Base-by-base conservation (phyloP, 2,329 filamentous ascomycete species). In the Pseudogymnoascus sp. region DNA sequence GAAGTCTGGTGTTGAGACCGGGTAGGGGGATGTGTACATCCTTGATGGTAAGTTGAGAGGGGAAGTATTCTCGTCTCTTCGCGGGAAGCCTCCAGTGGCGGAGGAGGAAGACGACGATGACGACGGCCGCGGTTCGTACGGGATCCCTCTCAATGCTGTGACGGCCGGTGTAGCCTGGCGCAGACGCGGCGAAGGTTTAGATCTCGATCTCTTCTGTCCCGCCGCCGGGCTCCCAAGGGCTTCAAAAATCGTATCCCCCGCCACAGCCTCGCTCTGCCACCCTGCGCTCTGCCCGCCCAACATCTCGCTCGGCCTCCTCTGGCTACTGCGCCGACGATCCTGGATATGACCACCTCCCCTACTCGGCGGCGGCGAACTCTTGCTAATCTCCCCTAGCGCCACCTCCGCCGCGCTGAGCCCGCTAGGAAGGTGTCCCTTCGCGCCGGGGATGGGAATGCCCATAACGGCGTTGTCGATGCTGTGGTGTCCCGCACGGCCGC, bases 351-450 rank as follows among this genome's bases (percentile, higher is more conserved):
- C 69, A 9, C 69, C 65, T 10, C 70, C 68, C 64, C 69, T 64
- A 25, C 68, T 64, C 12, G 72, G 68, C 0, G 73, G 70, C 7
- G 75, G 74, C 12, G 76, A 73, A 1, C 64, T 70, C 62, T 71
- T 72, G 2, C 73, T 76, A 63, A 82, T 77, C 52, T 75, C 74
- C 48, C 74, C 74, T 5, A 82, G 69, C 15, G 73, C 72, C 25
- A 76, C 65, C 64, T 79, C 76, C 0, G 80, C 80, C 15, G 31
- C 55, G 55, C 55, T 59, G 3, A 35, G 33, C 5, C 59, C 36
- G 12, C 36, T 60, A 6, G 27, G 31, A 2, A n/a, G 15, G 7
- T 39, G 3, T 5, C 27, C 31, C 74, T 75, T 60, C 74, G 78
- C 13, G 66, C 69, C 9, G 71, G 71, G 0, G 31, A 59, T 35